Evolutionary conservation across 2,329 filamentous ascomycete genomes (phyloP).

Genomic region (Xylaria sp.): DNA sequence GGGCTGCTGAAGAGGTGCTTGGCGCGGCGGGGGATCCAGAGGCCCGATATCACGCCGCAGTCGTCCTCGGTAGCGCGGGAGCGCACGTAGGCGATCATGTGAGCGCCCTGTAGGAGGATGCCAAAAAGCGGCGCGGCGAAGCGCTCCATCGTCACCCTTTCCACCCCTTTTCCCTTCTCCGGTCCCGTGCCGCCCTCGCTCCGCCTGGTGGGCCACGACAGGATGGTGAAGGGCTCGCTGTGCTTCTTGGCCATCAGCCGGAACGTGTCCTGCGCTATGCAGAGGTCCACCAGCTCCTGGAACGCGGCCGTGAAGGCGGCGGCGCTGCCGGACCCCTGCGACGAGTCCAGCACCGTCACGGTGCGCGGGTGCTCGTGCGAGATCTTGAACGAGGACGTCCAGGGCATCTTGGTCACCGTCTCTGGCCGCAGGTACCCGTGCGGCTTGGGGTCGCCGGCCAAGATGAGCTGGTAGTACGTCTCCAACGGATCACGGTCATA

Average conservation of each 20-base stretch:
- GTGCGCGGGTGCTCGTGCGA: conserved; percentile 44
- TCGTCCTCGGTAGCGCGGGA: conserved; percentile 47
- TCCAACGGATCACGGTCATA: conserved; percentile 48
- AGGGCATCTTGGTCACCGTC: conserved; percentile 59
- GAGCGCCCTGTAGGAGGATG: conserved; percentile 68
- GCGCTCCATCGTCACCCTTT: conserved; percentile 49
- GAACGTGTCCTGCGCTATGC: conserved; percentile 46
- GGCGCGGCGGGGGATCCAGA: conserved; percentile 76
- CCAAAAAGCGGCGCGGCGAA: conserved; percentile 69
- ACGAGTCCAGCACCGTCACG: conserved; percentile 48
- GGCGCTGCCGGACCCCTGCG: conserved; percentile 43
- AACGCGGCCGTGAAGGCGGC: conserved; percentile 48
- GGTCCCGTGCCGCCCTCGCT: neutral
- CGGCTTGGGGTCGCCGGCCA: conserved; percentile 57
- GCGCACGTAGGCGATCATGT: conserved; percentile 67
- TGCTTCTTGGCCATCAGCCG: conserved; percentile 48
- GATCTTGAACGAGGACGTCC: conserved; percentile 52
- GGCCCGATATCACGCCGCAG: conserved; percentile 57
- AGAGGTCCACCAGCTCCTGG: conserved; percentile 46
- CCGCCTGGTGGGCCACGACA: conserved; percentile 42
- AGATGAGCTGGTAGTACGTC: conserved; percentile 58
- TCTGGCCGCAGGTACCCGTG: conserved; percentile 62
- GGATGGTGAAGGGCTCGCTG: conserved; percentile 52
- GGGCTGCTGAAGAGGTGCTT: conserved; percentile 75
- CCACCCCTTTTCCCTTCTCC: neutral